Base-by-base conservation (phyloP, 495 filamentous ascomycete species). In the Hamigera avellanea region DNA sequence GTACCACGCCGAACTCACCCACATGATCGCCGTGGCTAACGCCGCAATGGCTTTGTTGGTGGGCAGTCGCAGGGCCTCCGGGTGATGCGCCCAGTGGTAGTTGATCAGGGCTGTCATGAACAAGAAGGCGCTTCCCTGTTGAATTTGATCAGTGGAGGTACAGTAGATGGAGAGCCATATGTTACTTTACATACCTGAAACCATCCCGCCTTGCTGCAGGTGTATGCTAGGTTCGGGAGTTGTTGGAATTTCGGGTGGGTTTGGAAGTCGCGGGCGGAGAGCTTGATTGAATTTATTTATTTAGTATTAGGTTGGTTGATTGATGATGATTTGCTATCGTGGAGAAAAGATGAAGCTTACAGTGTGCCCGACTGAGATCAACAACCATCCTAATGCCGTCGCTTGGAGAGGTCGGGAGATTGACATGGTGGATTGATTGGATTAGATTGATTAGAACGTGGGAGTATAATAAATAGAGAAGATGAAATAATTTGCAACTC, bases 31-130 rank as follows among this genome's bases (percentile, higher is more conserved):
- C 6, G 40, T 42, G 30, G 53, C 32, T 16, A 54, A 9, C 10
- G 35, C 42, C 14, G 52, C 55, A 29, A 56, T 52, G n/a, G 36
- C 38, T 43, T 45, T 43, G 35, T 50, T 48, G 1, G 53, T 25
- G 0, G 55, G 50, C n/a, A 52, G 37, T 0, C 43, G 18, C 19
- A 59, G 33, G 9, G 41, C 34, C 19, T 42, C 21, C 0, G 55
- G 52, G 13, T 46, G 32, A 14, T 44, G 35, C 2, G 52, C 42
- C 55, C 55, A 59, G 26, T 36, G 34, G 15, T 53, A 40, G 42
- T 59, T 59, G 19, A 59, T 26, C 9, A 59, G 27, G 1, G 42
- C 55, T 59, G 42, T 54, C 17, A 59, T 37, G 17, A 59, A 18
- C 32, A 54, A 45, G 17, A 46, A 59, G 3, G 31, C 50, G 36